Conservation (phyloP, 495 filamentous ascomycete species). For the Antarctomyces pellizariae region DNA sequence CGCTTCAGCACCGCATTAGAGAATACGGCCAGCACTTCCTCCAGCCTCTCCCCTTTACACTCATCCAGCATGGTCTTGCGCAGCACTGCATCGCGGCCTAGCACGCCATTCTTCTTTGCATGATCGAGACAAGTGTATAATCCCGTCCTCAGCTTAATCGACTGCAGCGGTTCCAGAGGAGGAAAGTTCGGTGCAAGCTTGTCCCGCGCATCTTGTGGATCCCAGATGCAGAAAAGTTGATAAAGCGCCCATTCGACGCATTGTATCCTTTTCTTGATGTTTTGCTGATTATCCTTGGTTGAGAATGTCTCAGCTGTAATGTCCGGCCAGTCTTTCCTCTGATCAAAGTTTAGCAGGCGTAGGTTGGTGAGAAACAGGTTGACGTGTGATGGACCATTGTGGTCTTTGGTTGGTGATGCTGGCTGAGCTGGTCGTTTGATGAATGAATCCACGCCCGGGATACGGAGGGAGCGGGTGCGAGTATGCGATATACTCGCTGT, state of each 20-base stretch:
- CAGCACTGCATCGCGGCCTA: slow-evolving; percentile 52
- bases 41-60: slow-evolving; percentile 61
- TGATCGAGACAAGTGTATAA: slow-evolving; percentile 58
- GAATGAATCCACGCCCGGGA: slow-evolving; percentile 3
- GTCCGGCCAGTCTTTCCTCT: slow-evolving; percentile 49
- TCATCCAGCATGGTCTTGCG: slow-evolving; percentile 86
- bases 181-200: slow-evolving; percentile 82
- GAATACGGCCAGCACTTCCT: slow-evolving; percentile 58
- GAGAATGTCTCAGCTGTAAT: slow-evolving; percentile 41
- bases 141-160: slow-evolving; percentile 67
- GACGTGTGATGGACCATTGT: slow-evolving; percentile 22
- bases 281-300: slow-evolving; percentile 37
- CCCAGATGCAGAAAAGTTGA: slow-evolving; percentile 61
- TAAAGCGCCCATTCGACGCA: slow-evolving; percentile 70
- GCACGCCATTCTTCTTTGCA: slow-evolving; percentile 61
- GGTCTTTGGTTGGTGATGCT: slow-evolving; percentile 2
- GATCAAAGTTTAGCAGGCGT: slow-evolving; percentile 55
- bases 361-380: slow-evolving; percentile 61
- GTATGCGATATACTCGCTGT: too few relatives aligned
- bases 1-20: slow-evolving; percentile 62
- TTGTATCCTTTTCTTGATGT: slow-evolving; percentile 55
- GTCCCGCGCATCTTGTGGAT: slow-evolving; percentile 48
- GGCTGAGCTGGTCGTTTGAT: slow-evolving; percentile 4
- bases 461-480: slow-evolving; percentile 7
- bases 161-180: slow-evolving; percentile 65